Conservation (phyloP, 768 basidiomycete species). For the Leccinum obscurum region DNA sequence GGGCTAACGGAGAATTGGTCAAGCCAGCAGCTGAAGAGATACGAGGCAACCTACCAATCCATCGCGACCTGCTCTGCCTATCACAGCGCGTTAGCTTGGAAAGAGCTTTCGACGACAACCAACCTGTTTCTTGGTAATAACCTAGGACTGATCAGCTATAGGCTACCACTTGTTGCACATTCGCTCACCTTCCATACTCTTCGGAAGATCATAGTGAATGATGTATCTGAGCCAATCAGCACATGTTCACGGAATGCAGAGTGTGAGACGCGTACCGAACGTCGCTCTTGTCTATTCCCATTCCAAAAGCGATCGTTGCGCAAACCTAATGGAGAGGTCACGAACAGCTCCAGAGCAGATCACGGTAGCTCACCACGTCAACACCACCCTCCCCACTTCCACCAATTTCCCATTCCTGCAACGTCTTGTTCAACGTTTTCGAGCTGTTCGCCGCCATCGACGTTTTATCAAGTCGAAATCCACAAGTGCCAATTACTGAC, state of each 20-base stretch:
- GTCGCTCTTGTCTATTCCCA: conserved; percentile 84
- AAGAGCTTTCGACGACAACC: conserved; percentile 9
- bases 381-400: conserved; percentile 52
- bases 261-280: conserved; percentile 48
- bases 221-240: conserved; percentile 51
- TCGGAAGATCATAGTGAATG: conserved; percentile 80
- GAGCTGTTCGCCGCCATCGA: conserved; percentile 33
- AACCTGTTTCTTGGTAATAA: conserved; percentile 87
- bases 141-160: conserved; percentile 41
- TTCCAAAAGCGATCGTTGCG: conserved; percentile 82
- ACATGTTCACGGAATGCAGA: background rate
- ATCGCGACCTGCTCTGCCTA: conserved; percentile 80
- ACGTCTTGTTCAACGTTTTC: conserved; percentile 48
- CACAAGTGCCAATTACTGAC: conserved; percentile 33
- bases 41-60: conserved; percentile 50
- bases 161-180: background rate
- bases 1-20: conserved; percentile 43
- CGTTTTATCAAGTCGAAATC: background rate
- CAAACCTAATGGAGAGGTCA: conserved; percentile 50
- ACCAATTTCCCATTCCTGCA: conserved; percentile 61
- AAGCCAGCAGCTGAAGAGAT: background rate
- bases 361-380: conserved; percentile 54
- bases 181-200: conserved; percentile 72
- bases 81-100: conserved; percentile 7
- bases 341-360: background rate